Evolutionary conservation across 2,329 filamentous ascomycete species (phyloP), one percentile per base, ranked within the genome.

Genomic region (Cercospora zeae-maydis): DNA sequence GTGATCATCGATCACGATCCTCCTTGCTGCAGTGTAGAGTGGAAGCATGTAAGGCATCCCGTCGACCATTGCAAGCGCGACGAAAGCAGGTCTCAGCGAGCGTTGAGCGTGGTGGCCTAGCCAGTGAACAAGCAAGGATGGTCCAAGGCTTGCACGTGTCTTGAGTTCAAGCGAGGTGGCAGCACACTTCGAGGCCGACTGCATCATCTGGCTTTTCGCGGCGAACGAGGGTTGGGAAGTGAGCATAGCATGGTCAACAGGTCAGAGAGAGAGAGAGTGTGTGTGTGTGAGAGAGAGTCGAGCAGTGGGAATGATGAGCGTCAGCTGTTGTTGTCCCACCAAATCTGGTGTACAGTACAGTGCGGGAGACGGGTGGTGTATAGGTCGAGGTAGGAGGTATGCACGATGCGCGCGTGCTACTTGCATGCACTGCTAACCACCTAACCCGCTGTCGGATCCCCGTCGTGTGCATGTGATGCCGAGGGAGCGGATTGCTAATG

Each of bases 1-100:
- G 58, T 63, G 62, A 61, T 45, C 19, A 27, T 36, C 33, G 47
- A 53, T 21, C 45, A 54, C 52, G 54, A 57, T 55, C 45, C 56
- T 62, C 45, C 51, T 52, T 53, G 45, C 58, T 10, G 58, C 54
- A 24, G 3, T 11, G 39, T 13, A 33, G 16, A 6, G n/a, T 13
- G 42, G 31, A 60, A 55, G 47, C 42, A 49, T 59, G 42, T 21
- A 58, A 49, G 47, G 34, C 45, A 45, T 53, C 19, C 56, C 36
- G 16, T 49, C 42, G 42, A 49, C 21, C 21, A 9, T 21, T 27
- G 19, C 31, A 24, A 37, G 27, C 54, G 55, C 21, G 55, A 53
- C 39, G 24, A 2, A 27, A 36, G 42, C 42, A 49, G 42, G 42
- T 14, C 24, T 27, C 24, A 27, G 24, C 24, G 6, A 6, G 21